These are phyloP conservation scores for Priceomyces medius DNA, from an alignment of 805 yeast species.

Conservation along the genomic window DNA sequence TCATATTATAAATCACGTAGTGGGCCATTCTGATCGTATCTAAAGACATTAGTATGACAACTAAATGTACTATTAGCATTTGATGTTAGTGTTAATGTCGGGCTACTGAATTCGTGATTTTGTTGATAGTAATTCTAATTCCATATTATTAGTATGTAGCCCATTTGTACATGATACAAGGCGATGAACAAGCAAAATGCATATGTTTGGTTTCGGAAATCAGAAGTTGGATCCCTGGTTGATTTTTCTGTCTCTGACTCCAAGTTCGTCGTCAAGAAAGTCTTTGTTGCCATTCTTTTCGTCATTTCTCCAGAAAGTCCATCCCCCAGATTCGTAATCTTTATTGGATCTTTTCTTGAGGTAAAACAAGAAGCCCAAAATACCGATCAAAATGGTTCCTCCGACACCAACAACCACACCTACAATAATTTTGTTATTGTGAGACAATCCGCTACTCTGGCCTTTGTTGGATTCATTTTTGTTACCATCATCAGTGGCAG, in stretches of 20 bases:
- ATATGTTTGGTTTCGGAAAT: too few species aligned
- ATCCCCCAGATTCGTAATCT: conserved; percentile 31
- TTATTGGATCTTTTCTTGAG: conserved; percentile 31
- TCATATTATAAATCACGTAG: too few species aligned
- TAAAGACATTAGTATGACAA: too few species aligned
- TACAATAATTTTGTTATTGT: conserved; percentile 43
- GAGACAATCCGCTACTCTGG: conserved; percentile 36
- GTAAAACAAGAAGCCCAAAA: conserved; percentile 33
- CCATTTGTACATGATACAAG: too few species aligned
- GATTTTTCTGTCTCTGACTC: conserved; percentile 47
- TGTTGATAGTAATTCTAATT: too few species aligned
- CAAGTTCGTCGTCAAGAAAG: conserved; percentile 45
- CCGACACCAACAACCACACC: conserved; percentile 50
- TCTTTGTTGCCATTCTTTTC: conserved; percentile 42
- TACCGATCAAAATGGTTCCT: conserved; percentile 38
- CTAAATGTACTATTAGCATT: too few species aligned
- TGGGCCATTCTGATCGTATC: too few species aligned
- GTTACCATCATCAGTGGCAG: conserved; percentile 12
- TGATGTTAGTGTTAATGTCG: too few species aligned
- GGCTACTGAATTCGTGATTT: too few species aligned
- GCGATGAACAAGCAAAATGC: too few species aligned
- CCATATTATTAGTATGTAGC: too few species aligned
- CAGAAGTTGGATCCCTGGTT: conserved; percentile 47
- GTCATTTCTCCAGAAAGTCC: conserved; percentile 50
- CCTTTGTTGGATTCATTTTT: conserved; percentile 10